These are phyloP conservation scores for Oidiodendron maius DNA, from an alignment of 495 filamentous ascomycete species.

Conservation along the genomic window DNA sequence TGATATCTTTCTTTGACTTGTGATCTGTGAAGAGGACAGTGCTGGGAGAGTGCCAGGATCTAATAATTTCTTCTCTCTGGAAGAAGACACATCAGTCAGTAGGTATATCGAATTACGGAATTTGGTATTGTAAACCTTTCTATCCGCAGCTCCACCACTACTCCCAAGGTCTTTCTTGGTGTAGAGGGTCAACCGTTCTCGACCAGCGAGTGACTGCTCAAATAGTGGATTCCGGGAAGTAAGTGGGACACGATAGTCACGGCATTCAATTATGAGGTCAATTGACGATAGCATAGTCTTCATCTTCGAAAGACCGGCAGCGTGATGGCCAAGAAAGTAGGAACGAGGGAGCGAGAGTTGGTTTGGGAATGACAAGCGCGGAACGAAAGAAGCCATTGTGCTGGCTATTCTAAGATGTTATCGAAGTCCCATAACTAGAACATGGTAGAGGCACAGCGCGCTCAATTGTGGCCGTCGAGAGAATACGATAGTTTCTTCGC, in stretches of 20 bases:
- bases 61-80: slow-evolving; percentile 47
- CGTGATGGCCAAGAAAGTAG: slow-evolving; percentile 96
- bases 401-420: slow-evolving; percentile 4
- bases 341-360: slow-evolving; percentile 67
- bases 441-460: too few relatives aligned
- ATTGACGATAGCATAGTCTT: slow-evolving; percentile 73
- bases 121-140: slow-evolving; percentile 18
- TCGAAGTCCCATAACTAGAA: neutral
- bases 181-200: slow-evolving; percentile 77
- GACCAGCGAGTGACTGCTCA: slow-evolving; percentile 63
- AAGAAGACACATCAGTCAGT: too few relatives aligned
- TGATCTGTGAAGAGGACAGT: slow-evolving; percentile 53
- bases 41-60: slow-evolving; percentile 49
- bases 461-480: neutral
- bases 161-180: slow-evolving; percentile 76
- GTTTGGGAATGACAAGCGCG: slow-evolving; percentile 66
- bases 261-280: slow-evolving; percentile 88
- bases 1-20: slow-evolving; percentile 20
- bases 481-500: neutral
- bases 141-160: slow-evolving; percentile 20
- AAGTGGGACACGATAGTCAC: slow-evolving; percentile 85
- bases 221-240: slow-evolving; percentile 89
- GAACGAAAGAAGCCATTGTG: slow-evolving; percentile 50
- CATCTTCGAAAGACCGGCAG: slow-evolving; percentile 77
- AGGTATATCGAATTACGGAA: slow-evolving; percentile 21